Conservation (phyloP, 225 moss, liverwort and hornwort genomes). For the Polytrichum formosum region DNA sequence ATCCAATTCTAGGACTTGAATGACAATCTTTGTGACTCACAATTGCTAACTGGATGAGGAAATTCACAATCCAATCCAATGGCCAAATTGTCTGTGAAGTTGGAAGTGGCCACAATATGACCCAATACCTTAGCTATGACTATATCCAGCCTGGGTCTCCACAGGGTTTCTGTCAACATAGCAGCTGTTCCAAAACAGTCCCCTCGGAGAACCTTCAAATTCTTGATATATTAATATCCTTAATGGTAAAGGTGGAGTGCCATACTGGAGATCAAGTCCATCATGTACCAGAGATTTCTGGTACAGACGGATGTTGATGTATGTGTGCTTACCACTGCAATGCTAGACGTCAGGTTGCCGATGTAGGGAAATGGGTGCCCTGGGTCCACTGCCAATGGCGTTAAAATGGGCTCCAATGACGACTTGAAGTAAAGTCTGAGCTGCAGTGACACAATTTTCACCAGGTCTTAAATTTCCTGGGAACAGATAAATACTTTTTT, state of each 20-base stretch:
- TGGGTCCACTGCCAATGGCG: constrained; percentile 56
- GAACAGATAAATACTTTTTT: background rate
- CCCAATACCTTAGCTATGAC: too few relatives aligned
- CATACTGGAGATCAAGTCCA: background rate
- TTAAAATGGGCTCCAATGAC: constrained; percentile 62
- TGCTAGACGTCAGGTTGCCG: constrained; percentile 54
- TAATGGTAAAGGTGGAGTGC: background rate
- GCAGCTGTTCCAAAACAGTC: too few relatives aligned
- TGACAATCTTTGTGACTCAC: too few relatives aligned
- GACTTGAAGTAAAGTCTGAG: constrained; percentile 59
- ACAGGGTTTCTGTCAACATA: too few relatives aligned
- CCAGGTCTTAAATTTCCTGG: background rate
- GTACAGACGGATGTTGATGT: background rate
- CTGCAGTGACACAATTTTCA: constrained; percentile 24
- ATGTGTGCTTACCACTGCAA: constrained; percentile 46
- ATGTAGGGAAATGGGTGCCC: constrained; percentile 60
- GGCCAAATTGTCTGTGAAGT: too few relatives aligned
- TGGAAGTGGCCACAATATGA: too few relatives aligned
- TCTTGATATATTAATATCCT: background rate
- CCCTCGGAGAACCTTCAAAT: background rate
- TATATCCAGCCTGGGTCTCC: too few relatives aligned
- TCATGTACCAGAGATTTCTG: too few relatives aligned
- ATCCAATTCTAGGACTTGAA: too few relatives aligned
- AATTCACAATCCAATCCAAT: too few relatives aligned
- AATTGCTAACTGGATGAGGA: too few relatives aligned